Evolutionary conservation across 139 green algal genomes (phyloP), one percentile per base, ranked within the genome.

Genomic region (Yamagishiella unicocca): DNA sequence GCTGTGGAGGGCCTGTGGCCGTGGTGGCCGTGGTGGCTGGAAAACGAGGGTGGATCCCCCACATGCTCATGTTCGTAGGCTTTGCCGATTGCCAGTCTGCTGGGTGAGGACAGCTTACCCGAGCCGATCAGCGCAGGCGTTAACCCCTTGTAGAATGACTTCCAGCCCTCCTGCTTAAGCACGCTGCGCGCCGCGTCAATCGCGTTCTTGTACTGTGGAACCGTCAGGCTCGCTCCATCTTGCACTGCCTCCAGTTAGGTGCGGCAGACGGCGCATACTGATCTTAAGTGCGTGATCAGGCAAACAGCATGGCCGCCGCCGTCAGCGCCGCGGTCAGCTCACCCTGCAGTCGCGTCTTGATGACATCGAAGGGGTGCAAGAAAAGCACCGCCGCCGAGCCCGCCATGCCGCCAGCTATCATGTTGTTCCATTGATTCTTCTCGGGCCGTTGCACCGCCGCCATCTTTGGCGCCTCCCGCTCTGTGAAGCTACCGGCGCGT

Each of bases 291-390:
- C n/a, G n/a, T n/a, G n/a, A n/a, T n/a, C n/a, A n/a, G n/a, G n/a
- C n/a, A n/a, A n/a, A n/a, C 50, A 17, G 12, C 12, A 17, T 58
- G 10, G 21, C 62, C 62, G n/a, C n/a, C n/a, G 62, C 42, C 70
- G 70, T 33, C 40, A 71, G 62, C 31, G 66, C 9, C 37, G 25
- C 25, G 12, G 72, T 33, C 14, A 40, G 12, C 74, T 67, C 42
- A 94, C 91, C 96, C 89, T 98, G 96, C 83, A 98, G 77, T 19
- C 96, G 90, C 0, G 96, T 98, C 86, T 98, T 98, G 10, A 98
- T 91, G 10, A 98, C 95, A 71, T 98, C 96, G 74, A 98, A 94
- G 0, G 96, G 96, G 45, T 98, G 96, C 71, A 98, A 88, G 17
- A 93, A 45, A 1, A 98, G 83, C 6, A 95, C 90, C 6, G 95